A percentile compares a stretch with the other conserved stretches of the same genome.
Evolutionary conservation across 106 monocot species (phyloP).

Genomic region (Dioscorea alata): DNA sequence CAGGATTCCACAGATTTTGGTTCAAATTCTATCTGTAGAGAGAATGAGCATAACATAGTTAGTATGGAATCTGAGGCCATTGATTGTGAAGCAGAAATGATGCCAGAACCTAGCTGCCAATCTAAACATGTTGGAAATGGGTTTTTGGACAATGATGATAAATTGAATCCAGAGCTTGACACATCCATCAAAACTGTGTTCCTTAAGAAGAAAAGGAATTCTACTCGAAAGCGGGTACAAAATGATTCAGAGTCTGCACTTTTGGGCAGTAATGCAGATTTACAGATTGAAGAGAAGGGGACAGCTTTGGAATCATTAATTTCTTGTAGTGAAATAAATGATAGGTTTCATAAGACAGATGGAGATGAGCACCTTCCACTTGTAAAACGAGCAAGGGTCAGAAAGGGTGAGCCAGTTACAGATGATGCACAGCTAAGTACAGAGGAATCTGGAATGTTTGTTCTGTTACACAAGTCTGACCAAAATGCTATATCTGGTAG

Average conservation of each 20-base stretch:
- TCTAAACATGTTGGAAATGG: constrained; percentile 19
- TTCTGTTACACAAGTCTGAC: constrained; percentile 7
- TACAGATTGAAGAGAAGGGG: constrained; percentile 12
- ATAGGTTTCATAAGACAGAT: constrained; percentile 38
- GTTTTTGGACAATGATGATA: constrained; percentile 13
- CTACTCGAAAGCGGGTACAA: constrained; percentile 33
- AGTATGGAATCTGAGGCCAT: constrained; percentile 6
- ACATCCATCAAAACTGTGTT: constrained; percentile 11
- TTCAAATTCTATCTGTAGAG: constrained; percentile 4
- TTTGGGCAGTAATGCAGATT: constrained; percentile 16
- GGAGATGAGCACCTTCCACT: constrained; percentile 95
- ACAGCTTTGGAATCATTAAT: constrained; percentile 13
- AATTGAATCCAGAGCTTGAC: constrained; percentile 24
- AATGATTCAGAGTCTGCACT: constrained; percentile 7
- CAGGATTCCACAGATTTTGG: constrained; percentile 3
- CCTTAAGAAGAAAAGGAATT: constrained; percentile 48
- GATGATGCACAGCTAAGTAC: constrained; percentile 32
- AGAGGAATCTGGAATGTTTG: constrained; percentile 13
- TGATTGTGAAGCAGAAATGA: constrained; percentile 5
- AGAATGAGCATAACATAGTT: constrained; percentile 9
- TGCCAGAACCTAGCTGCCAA: constrained; percentile 14
- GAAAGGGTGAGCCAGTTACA: constrained; percentile 53
- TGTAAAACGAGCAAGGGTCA: constrained; percentile 94
- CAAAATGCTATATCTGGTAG: constrained; percentile 1
- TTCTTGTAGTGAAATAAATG: constrained; percentile 24